Conservation (phyloP, 495 filamentous ascomycete genomes). For the Penicillium manginii region DNA sequence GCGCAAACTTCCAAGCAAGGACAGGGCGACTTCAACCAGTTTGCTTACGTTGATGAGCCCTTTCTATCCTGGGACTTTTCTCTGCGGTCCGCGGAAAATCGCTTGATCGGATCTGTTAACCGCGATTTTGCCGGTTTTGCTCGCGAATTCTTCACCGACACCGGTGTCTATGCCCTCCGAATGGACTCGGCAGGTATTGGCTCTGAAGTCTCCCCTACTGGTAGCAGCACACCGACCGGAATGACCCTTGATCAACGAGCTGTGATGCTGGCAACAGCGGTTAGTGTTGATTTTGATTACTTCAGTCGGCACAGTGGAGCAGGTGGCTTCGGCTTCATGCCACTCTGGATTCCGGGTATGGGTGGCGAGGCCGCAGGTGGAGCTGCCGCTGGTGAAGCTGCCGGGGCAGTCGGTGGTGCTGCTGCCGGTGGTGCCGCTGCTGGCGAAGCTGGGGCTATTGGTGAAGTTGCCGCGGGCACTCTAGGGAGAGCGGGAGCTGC, state of each 20-base stretch:
- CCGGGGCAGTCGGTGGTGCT: conserved; percentile 41
- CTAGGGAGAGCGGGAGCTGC: conserved; percentile 27
- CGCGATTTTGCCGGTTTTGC: conserved; percentile 70
- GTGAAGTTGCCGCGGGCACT: conserved; percentile 41
- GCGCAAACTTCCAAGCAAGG: conserved; percentile 32
- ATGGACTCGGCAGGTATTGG: conserved; percentile 65
- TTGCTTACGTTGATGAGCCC: conserved; percentile 64
- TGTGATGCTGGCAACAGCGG: conserved; percentile 72
- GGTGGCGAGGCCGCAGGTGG: conserved; percentile 54
- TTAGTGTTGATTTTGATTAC: conserved; percentile 74
- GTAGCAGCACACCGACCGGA: conserved; percentile 35
- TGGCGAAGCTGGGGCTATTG: conserved; percentile 43
- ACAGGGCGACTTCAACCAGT: conserved; percentile 59
- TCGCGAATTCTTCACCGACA: conserved; percentile 74
- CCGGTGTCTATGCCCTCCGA: conserved; percentile 68
- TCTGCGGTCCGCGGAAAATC: conserved; percentile 49
- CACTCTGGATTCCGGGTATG: conserved; percentile 60
- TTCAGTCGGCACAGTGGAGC: conserved; percentile 63
- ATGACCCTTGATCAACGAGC: conserved; percentile 75
- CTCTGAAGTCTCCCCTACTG: conserved; percentile 35
- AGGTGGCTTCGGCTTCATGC: conserved; percentile 58
- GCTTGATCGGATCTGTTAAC: conserved; percentile 65
- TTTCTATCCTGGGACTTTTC: conserved; percentile 64
- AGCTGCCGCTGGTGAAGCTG: conserved; percentile 47
- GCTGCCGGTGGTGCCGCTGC: conserved; percentile 46